Evolutionary conservation across 441 rosid genomes (phyloP), one percentile per base, ranked within the genome.

Genomic region (Gossypium laxum): DNA sequence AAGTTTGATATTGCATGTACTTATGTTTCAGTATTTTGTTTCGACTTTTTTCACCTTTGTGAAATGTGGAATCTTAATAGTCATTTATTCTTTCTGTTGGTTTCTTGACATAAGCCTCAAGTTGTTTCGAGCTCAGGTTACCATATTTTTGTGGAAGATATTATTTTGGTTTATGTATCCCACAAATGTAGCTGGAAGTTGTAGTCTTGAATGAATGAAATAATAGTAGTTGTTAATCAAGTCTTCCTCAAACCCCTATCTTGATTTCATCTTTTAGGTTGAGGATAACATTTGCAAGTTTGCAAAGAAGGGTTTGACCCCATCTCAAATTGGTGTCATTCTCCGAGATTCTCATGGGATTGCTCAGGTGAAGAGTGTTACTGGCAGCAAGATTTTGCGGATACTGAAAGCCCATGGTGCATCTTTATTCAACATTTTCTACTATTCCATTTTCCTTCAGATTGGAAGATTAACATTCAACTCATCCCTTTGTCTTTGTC

Each of bases 261-360:
- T 10, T 70, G 38, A 47, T 47, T 34, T 47, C 2, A 58, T 59
- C 5, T 51, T 71, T 64, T 55, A 89, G 95, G 92, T 90, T 4
- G 89, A 90, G 38, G 96, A 90, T 5, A 84, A 86, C 71, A 90
- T 90, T 32, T 86, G 91, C 86, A 90, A 88, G 86, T 86, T 83
- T 71, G 96, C 96, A 0, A 89, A 89, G 81, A 89, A 89, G 74
- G 96, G 96, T 60, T 50, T 89, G 78, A 88, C 89, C 2, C 96
- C 96, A 28, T 89, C 96, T 1, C 91, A 88, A 63, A 90, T 90
- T 45, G 96, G 96, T 78, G 92, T 90, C 61, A 90, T 90, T 75
- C 91, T 90, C 60, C 87, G 96, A 71, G 96, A 88, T 61, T 90
- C 92, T 50, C 92, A 86, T 28, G 91, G 96, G 56, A 88, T 90